These are phyloP conservation scores for Beta vulgaris DNA, from an alignment of 148 eudicot species.

Conservation along the genomic window DNA sequence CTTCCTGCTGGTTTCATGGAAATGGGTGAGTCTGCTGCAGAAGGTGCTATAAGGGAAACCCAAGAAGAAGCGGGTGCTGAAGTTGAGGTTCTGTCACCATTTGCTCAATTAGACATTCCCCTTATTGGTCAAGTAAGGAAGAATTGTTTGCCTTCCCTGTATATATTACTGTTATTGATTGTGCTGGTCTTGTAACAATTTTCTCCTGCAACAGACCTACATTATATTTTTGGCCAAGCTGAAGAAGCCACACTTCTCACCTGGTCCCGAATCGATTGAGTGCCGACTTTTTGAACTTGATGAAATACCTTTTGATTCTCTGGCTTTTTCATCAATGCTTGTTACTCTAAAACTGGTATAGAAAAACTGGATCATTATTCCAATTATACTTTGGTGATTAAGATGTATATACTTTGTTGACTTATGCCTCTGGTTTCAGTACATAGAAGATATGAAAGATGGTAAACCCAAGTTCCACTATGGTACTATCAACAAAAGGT, in stretches of 20 bases:
- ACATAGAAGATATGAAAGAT: conserved; percentile 68
- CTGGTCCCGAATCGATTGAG: conserved; percentile 93
- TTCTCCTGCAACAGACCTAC: conserved; percentile 64
- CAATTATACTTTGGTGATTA: conserved; percentile 8
- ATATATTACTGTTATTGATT: neutral
- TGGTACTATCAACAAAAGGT: conserved; percentile 92
- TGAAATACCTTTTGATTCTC: conserved; percentile 83
- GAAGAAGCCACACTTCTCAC: conserved; percentile 80
- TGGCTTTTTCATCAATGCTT: conserved; percentile 93
- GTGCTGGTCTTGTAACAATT: conserved; percentile 20
- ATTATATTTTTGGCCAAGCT: conserved; percentile 83
- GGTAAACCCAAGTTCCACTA: conserved; percentile 87
- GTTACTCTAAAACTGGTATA: conserved; percentile 82
- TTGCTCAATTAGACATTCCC: conserved; percentile 94
- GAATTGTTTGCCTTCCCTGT: conserved; percentile 5
- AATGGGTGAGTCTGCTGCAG: conserved; percentile 95
- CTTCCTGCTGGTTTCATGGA: conserved; percentile 99
- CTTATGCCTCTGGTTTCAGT: conserved; percentile 48
- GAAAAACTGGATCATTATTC: conserved; percentile 9
- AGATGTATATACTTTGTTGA: conserved; percentile 2
- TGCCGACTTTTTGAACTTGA: conserved; percentile 73
- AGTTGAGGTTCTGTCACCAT: conserved; percentile 76
- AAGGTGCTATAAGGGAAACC: conserved; percentile 91
- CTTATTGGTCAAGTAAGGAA: conserved; percentile 89
- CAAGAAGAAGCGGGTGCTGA: conserved; percentile 94